Base-by-base conservation (phyloP, 1,139 yeast species). In the Pichia sp. region DNA sequence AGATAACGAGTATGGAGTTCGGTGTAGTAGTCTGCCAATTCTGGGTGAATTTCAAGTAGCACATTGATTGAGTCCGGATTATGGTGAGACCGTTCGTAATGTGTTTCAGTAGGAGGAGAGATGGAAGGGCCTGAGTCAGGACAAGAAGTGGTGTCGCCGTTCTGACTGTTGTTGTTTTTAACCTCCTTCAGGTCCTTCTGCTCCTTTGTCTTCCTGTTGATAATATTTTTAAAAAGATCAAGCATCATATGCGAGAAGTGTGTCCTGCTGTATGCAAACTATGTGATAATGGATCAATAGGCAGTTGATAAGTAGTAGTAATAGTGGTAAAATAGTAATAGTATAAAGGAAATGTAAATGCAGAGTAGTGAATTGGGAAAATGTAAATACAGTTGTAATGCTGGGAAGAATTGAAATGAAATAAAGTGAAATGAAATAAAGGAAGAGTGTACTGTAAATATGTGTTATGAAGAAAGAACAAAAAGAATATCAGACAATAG, bases 1-100 rank as follows among this genome's bases (percentile, higher is more conserved):
- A 70, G 63, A 62, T 78, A 79, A 16, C 71, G 56, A 3, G 57
- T 46, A 5, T 65, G 60, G 11, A 70, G 55, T 47, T 70, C 72
- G 0, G 52, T 34, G 54, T 68, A 67, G 46, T 61, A 67, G 2
- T 52, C 59, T 8, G 59, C 45, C 23, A 57, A 59, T 36, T 61
- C 59, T 1, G 61, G 59, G 31, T 54, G 58, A 10, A 44, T 49
- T 34, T 52, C 51, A 8, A 58, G 45, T 6, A 57, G 13, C 8
- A 42, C 15, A 8, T 55, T 47, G 15, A 54, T 44, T 45, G 53
- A 44, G 23, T 29, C 36, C 46, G 51, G 47, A 29, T 11, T 48
- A 34, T 45, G 29, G 10, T 45, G 38, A n/a, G 36, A 32, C 40
- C 42, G 30, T 6, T 5, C 32, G 16, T 42, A 15, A 31, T 30